Evolutionary conservation across 2,329 filamentous ascomycete genomes (phyloP), one percentile per base, ranked within the genome.

Genomic region (Verticillium albo-atrum): DNA sequence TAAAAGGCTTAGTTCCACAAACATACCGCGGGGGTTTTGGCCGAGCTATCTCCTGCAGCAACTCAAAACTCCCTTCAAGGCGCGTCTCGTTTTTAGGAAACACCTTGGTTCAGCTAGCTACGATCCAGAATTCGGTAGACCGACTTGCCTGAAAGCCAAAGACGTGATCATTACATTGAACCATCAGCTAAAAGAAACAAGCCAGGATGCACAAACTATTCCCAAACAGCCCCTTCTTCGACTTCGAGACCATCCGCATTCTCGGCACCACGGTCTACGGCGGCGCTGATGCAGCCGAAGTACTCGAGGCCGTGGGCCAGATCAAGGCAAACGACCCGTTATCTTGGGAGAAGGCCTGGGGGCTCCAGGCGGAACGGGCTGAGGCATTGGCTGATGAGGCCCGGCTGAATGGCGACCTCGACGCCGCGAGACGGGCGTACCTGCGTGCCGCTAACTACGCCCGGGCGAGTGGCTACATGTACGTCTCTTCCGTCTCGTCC

Each of bases 171-270:
- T n/a, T n/a, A n/a, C n/a, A n/a, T n/a, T n/a, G n/a, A n/a, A n/a
- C n/a, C n/a, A n/a, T n/a, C n/a, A n/a, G n/a, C n/a, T n/a, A n/a
- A n/a, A n/a, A n/a, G n/a, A n/a, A n/a, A n/a, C n/a, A 30, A 30
- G 28, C 4, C 9, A 37, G 17, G 34, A 37, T 37, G 34, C 3
- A 15, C 9, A 37, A 15, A n/a, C 17, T 37, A n/a, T 37, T 37
- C 34, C 17, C 34, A 6, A 37, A 37, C 6, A 37, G 34, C 34
- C 12, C 15, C 17, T 51, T 77, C 59, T 78, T 76, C 69, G 67
- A 79, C 62, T 80, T 80, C 61, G 77, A 80, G 62, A 64, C 68
- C 4, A 54, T 75, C 14, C 74, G 79, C 6, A 57, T 80, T 25
- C 71, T 80, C 4, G 73, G 70, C 53, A 74, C 65, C 2, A 69